Base-by-base conservation (phyloP, 257 asterid genomes). In the Cinchona pubescens region DNA sequence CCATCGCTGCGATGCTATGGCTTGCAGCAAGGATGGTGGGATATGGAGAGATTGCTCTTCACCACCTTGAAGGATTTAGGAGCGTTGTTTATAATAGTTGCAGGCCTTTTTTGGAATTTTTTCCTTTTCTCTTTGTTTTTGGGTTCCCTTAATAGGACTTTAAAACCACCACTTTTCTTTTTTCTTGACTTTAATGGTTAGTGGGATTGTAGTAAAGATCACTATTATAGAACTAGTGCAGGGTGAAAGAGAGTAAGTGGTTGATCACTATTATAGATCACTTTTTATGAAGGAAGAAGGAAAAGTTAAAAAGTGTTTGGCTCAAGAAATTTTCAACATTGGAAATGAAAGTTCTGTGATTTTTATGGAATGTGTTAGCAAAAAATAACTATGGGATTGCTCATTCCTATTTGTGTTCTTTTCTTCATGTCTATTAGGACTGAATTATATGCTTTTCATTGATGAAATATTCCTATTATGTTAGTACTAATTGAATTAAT, bases 31-130 rank as follows among this genome's bases (percentile, higher is more conserved):
- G 60, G 75, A 30, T 49, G 80, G 37, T 51, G 77, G n/a, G n/a
- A n/a, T n/a, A n/a, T n/a, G n/a, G 3, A n/a, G 16, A 1, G 71
- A 76, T 40, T 69, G 69, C 67, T 55, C 79, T 25, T 82, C 79
- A 35, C 74, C 75, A 67, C 60, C 72, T 9, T 70, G 80, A 59
- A 23, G 75, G 76, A 70, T 78, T 34, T 83, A 76, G 12, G 79
- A 45, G 45, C 83, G 79, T n/a, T n/a, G n/a, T 58, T 70, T 83
- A 38, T 78, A n/a, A n/a, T n/a, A n/a, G n/a, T 79, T 21, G 79
- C 80, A 45, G 87, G 80, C 87, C 80, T 83, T 74, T 76, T 27
- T 27, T 19, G 64, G 35, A 27, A 18, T 23, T 21, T 10, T 10
- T 18, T 29, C 6, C 1, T 70, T 16, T 9, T 12, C 35, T n/a